These are phyloP conservation scores for Capsicum rhomboideum DNA, from an alignment of 257 asterid genomes.

Conservation along the genomic window DNA sequence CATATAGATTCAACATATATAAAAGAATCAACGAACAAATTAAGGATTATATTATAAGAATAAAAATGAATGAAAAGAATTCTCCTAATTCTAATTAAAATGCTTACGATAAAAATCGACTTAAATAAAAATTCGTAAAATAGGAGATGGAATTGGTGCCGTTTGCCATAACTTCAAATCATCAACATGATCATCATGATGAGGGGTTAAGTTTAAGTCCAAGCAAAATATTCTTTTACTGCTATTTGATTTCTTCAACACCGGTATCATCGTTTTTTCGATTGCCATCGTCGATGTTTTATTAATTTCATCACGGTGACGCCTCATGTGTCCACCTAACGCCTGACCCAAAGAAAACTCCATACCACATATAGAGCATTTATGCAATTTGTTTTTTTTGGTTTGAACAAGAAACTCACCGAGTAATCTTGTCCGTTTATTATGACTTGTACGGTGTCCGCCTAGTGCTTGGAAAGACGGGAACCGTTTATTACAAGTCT, in stretches of 20 bases:
- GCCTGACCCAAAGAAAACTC: background rate
- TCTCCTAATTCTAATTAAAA: too few species aligned
- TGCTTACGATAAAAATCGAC: too few species aligned
- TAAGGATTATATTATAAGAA: too few species aligned
- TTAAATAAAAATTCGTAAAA: too few species aligned
- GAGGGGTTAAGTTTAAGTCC: background rate
- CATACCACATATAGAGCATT: background rate
- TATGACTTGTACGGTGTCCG: conserved; percentile 9
- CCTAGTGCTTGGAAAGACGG: conserved; percentile 1
- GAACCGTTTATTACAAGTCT: background rate
- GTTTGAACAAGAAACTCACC: background rate
- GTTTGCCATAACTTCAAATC: background rate
- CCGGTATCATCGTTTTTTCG: background rate
- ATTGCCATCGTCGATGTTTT: background rate
- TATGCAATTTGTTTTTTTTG: background rate
- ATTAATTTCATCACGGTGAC: background rate
- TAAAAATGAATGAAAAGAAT: too few species aligned
- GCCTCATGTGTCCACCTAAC: conserved; percentile 4
- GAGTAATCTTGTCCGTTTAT: background rate
- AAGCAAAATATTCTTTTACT: background rate
- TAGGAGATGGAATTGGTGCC: too few species aligned
- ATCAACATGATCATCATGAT: background rate
- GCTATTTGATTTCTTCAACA: background rate
- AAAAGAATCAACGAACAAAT: too few species aligned
- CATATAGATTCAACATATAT: too few species aligned